Base-by-base conservation (phyloP, 495 filamentous ascomycete species). In the Aspergillus conjunctus region DNA sequence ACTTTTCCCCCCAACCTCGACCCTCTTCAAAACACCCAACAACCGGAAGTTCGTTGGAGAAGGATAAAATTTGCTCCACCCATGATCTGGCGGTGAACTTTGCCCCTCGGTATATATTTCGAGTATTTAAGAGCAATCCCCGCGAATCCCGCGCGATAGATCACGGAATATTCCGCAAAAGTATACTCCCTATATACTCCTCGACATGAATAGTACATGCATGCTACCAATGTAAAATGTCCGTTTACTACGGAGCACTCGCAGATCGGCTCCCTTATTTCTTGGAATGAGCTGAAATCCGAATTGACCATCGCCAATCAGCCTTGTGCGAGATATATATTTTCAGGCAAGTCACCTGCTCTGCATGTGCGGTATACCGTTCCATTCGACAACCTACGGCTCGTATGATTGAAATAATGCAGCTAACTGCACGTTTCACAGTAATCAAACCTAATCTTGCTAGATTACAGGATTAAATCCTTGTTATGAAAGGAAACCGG, bases 1-100 rank as follows among this genome's bases (percentile, higher is more conserved):
- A 22, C 20, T n/a, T 31, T 14, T 21, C 49, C 17, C 26, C 22
- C 12, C 37, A 11, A 41, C 11, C 37, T n/a, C 37, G 4, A n/a
- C 37, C 10, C 20, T 17, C 20, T 17, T 21, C 20, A 54, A 39
- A 54, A 44, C 32, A 61, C 59, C 59, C 59, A 55, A 61, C 39
- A 39, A 48, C 44, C 17, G 4, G 18, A 18, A 48, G 15, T 3
- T 37, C 41, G 18, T 50, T 34, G 15, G 21, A 9, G 22, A 22
- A 44, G 17, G 56, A 9, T 44, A 37, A 12, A 14, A 48, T 17
- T 26, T 26, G 44, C 39, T 37, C 30, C 20, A 34, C 57, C 57
- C 15, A 18, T 20, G 20, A 54, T 41, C 37, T 54, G 43, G 58
- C 51, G 58, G 58, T 54, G 48, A 60, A 7, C 10, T 26, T 46